Evolutionary conservation across 345 rosid genomes (phyloP), one percentile per base, ranked within the genome.

Genomic region (Acer yangbiense): DNA sequence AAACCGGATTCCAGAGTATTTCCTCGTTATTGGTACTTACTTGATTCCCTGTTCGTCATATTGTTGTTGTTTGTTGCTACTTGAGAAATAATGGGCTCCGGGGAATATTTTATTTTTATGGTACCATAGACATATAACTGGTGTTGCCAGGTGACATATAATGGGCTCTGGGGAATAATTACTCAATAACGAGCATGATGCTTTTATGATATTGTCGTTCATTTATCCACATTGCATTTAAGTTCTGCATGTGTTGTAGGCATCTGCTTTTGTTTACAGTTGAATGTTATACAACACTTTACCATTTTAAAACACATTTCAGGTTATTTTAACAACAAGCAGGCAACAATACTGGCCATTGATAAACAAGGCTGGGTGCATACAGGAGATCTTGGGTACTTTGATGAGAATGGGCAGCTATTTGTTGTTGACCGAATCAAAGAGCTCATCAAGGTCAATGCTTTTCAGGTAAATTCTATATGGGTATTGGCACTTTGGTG

Each of bases 391-490:
- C 93, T 96, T 65, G 99, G 99, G 43, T 94, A 88, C 71, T 87
- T 96, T 76, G 88, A 94, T 50, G 98, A 84, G 7, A 89, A 89
- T 12, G 99, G 98, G 27, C 85, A 52, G 55, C 82, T 97, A 18
- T 92, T 20, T 68, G 92, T 97, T 39, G 98, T 91, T 66, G 99
- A 97, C 72, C 83, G 98, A 68, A 84, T 94, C 79, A 97, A 97
- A 86, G 98, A 91, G 85, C 97, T 94, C 72, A 94, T 97, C 77
- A 97, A 97, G 81, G 92, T 83, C 82, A 92, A 94, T 85, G 99
- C 98, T 54, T 94, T 86, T 78, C 99, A 96, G 94, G 98, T 96
- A 83, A 71, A 27, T 61, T 73, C 5, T 54, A 65, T 11, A 67
- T n/a, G 48, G 7, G 9, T 8, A 63, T n/a, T 64, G 65, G 3